Percentiles rank a stretch among this genome's conserved stretches.
Evolutionary conservation across 768 basidiomycete species (phyloP).

Genomic region (Tephrocybe sp.): DNA sequence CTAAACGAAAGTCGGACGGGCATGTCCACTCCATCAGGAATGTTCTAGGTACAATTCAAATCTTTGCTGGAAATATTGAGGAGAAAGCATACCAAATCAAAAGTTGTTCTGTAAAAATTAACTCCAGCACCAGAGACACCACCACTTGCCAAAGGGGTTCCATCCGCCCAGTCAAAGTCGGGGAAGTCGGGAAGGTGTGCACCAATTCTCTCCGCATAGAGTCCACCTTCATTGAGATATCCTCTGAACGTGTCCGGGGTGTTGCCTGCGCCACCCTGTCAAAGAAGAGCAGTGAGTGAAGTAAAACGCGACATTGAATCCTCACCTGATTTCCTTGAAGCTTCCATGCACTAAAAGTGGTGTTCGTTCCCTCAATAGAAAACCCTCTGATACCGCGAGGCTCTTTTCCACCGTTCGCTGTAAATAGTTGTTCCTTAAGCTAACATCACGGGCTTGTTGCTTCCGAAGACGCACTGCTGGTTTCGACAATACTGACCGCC

Average conservation of each 20-base stretch:
- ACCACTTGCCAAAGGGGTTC: slow-evolving; percentile 28
- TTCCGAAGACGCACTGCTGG: slow-evolving; percentile 37
- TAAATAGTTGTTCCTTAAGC: not conserved
- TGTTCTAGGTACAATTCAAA: slow-evolving; percentile 19
- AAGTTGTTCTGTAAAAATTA: slow-evolving; percentile 44
- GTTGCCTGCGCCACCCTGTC: slow-evolving; percentile 34
- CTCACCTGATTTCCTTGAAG: slow-evolving; percentile 39
- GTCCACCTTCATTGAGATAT: slow-evolving; percentile 50
- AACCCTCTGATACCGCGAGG: slow-evolving; percentile 48
- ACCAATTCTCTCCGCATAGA: slow-evolving; percentile 47
- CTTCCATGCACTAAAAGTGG: slow-evolving; percentile 37
- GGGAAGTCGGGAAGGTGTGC: slow-evolving; percentile 49
- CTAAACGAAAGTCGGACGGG: slow-evolving; percentile 45
- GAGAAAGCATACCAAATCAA: slow-evolving; percentile 30
- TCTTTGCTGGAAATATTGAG: no score
- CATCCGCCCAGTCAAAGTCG: slow-evolving; percentile 35
- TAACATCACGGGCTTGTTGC: not conserved
- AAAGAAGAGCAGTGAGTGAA: not conserved
- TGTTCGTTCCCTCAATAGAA: slow-evolving; percentile 37
- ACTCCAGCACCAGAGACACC: slow-evolving; percentile 36
- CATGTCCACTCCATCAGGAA: slow-evolving; percentile 40
- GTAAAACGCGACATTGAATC: not conserved
- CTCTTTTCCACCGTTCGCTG: slow-evolving; percentile 49
- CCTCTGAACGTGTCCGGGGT: slow-evolving; percentile 45
- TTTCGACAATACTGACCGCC: slow-evolving; percentile 42